Percentiles rank a stretch among this genome's conserved stretches.
These are phyloP conservation scores for Xylaria sp. DNA, from an alignment of 2,329 filamentous ascomycete species.

Conservation along the genomic window DNA sequence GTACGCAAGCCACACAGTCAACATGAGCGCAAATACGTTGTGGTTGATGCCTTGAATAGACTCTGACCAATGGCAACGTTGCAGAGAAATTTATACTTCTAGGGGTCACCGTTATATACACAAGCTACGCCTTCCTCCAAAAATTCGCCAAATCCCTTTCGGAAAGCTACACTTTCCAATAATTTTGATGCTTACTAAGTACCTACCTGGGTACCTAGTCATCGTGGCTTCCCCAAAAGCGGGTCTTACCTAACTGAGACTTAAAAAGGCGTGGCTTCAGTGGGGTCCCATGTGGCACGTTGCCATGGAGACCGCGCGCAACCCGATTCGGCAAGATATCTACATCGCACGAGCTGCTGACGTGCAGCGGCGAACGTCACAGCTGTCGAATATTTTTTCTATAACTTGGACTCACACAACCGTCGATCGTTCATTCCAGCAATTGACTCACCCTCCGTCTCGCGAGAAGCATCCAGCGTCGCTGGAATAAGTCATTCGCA, in stretches of 20 bases:
- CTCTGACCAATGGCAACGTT: too few species aligned
- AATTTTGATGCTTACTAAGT: too few species aligned
- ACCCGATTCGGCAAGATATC: conserved; percentile 29
- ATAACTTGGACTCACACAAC: conserved; percentile 25
- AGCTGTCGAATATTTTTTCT: conserved; percentile 17
- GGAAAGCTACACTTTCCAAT: too few species aligned
- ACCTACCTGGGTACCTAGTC: too few species aligned
- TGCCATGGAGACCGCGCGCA: conserved; percentile 45
- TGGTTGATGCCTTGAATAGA: too few species aligned
- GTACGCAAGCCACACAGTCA: too few species aligned
- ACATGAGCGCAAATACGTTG: too few species aligned
- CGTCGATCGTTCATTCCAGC: conserved; percentile 27
- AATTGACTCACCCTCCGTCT: conserved; percentile 23
- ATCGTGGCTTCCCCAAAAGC: background rate
- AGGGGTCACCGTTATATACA: too few species aligned
- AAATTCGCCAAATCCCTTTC: too few species aligned
- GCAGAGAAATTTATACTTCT: too few species aligned
- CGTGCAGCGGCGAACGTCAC: conserved; percentile 18
- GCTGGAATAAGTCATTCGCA: conserved; percentile 40
- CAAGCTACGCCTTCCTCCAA: too few species aligned
- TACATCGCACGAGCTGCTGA: conserved; percentile 26
- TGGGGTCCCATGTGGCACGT: conserved; percentile 26
- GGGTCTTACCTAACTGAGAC: too few species aligned
- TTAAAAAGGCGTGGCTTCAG: background rate
- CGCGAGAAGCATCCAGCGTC: conserved; percentile 36